Percentiles rank a stretch among this genome's conserved stretches.
phyloP scores from a whole-genome alignment of 164 flowering plant species.

The Stephania cephalantha region DNA sequence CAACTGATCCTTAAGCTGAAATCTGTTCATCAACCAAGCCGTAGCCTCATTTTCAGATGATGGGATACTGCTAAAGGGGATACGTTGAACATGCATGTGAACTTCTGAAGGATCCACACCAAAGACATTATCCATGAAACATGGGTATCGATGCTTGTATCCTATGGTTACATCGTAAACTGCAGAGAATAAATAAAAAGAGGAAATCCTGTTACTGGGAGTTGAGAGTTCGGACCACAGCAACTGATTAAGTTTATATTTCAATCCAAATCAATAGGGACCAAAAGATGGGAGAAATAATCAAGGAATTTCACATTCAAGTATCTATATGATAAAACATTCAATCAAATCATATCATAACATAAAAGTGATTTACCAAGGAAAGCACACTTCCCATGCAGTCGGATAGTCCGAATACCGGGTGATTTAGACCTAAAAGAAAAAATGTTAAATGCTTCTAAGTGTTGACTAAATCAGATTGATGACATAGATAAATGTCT shows the following conservation, averaged over 20 bases:
- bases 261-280: not conserved
- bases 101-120: slow-evolving; percentile 87
- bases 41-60: slow-evolving; percentile 43
- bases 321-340: not conserved
- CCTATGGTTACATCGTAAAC: slow-evolving; percentile 88
- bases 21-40: slow-evolving; percentile 58
- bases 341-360: not conserved
- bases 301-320: not conserved
- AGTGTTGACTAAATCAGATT: no score
- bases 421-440: no score
- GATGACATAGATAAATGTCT: no score
- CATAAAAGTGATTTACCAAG: no score
- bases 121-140: slow-evolving; percentile 74
- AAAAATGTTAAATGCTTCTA: no score
- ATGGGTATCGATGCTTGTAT: slow-evolving; percentile 68
- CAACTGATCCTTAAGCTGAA: slow-evolving; percentile 52
- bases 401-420: no score
- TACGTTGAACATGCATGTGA: slow-evolving; percentile 66
- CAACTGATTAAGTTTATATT: no score
- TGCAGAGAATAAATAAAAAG: slow-evolving; percentile 33
- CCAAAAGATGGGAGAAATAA: not conserved
- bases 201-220: not conserved
- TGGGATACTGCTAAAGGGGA: slow-evolving; percentile 49
- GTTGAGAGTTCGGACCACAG: not conserved
- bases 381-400: not conserved